Evolutionary conservation across 352 stramenopile genomes (phyloP).

Genomic region (Phytophthora pini): DNA sequence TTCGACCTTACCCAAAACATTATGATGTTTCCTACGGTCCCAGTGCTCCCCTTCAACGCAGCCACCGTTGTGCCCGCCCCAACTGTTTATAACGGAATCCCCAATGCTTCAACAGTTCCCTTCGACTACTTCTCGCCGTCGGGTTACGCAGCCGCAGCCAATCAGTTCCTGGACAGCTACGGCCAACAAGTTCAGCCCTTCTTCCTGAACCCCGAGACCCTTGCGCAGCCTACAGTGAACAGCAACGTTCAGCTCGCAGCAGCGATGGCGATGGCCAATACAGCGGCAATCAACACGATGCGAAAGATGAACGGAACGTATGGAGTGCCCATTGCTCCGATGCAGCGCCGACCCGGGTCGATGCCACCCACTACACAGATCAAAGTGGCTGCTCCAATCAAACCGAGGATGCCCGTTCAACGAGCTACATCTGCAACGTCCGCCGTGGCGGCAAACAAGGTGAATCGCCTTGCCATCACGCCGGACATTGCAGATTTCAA

Average conservation of each 20-base stretch:
- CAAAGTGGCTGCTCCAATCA: constrained; percentile 41
- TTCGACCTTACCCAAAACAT: constrained; percentile 32
- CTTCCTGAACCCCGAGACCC: constrained; percentile 52
- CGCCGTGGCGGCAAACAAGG: constrained; percentile 32
- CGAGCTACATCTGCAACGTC: constrained; percentile 28
- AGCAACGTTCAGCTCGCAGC: constrained; percentile 50
- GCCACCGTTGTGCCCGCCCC: neutral
- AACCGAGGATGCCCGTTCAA: constrained; percentile 46
- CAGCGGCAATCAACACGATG: constrained; percentile 59
- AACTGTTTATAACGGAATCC: neutral
- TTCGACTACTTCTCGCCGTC: constrained; percentile 74
- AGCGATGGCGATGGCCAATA: constrained; percentile 65
- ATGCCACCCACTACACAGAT: constrained; percentile 36
- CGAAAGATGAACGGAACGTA: constrained; percentile 61
- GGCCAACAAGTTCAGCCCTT: constrained; percentile 46
- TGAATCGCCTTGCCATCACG: constrained; percentile 65
- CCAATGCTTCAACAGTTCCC: constrained; percentile 9
- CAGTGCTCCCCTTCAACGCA: constrained; percentile 4
- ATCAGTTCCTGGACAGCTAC: constrained; percentile 43
- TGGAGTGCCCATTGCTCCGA: constrained; percentile 55
- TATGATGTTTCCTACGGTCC: constrained; percentile 39
- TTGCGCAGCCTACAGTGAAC: constrained; percentile 39
- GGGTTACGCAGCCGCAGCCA: constrained; percentile 41
- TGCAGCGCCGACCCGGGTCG: constrained; percentile 39
- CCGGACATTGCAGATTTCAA: constrained; percentile 87